phyloP scores from a whole-genome alignment of 2,329 filamentous ascomycete species.

The Tetracladium maxilliforme region DNA sequence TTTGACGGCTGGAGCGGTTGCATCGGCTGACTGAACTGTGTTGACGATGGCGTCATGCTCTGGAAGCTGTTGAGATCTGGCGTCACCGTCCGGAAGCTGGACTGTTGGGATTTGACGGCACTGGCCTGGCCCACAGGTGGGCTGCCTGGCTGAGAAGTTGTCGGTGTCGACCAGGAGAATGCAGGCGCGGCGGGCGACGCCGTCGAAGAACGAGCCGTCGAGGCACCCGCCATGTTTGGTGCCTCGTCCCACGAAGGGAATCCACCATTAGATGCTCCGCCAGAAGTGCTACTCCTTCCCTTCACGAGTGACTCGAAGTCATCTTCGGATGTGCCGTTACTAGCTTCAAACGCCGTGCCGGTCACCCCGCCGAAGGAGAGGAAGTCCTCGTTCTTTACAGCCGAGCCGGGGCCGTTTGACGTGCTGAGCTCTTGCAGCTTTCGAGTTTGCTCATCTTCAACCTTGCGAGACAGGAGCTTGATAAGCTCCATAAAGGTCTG shows the following conservation, averaged over 20 bases:
- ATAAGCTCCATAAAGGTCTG: constrained; percentile 82
- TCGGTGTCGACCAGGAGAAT: constrained; percentile 52
- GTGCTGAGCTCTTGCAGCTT: constrained; percentile 74
- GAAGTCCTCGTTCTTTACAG: constrained; percentile 46
- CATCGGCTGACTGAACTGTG: constrained; percentile 45
- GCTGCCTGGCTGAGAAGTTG: constrained; percentile 20
- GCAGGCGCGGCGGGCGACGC: constrained; percentile 27
- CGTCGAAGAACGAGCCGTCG: constrained; percentile 18
- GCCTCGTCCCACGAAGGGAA: constrained; percentile 36
- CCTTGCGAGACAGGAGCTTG: constrained; percentile 59
- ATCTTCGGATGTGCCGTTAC: constrained; percentile 40
- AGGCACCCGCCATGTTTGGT: constrained; percentile 15
- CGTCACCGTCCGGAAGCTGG: constrained; percentile 37
- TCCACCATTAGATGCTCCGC: constrained; percentile 20
- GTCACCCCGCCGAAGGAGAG: constrained; percentile 57
- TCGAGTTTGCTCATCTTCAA: constrained; percentile 78
- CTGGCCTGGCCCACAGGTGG: constrained; percentile 2
- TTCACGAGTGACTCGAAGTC: constrained; percentile 88
- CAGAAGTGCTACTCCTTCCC: constrained; percentile 33
- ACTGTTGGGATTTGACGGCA: constrained; percentile 1
- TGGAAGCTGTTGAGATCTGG: constrained; percentile 41
- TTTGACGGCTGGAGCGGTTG: constrained; percentile 27
- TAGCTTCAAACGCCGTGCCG: constrained; percentile 35
- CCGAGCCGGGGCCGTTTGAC: constrained; percentile 30
- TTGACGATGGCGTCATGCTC: constrained; percentile 39